phyloP scores from a whole-genome alignment of 2,329 filamentous ascomycete species.

The Chaetomium strumarium region DNA sequence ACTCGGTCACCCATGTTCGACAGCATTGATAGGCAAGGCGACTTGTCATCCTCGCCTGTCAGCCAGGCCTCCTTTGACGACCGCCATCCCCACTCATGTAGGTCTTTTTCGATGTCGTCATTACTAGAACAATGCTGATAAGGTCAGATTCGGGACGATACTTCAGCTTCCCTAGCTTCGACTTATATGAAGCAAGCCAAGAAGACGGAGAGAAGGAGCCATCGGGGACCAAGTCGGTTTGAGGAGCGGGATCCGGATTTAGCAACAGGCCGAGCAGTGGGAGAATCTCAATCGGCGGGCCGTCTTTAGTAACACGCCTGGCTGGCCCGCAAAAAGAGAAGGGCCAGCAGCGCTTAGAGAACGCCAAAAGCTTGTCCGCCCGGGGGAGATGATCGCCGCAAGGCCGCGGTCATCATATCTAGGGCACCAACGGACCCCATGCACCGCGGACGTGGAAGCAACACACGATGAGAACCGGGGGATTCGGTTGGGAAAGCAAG shows the following conservation, averaged over 20 bases:
- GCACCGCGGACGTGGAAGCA: conserved; percentile 5
- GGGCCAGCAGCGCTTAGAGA: conserved; percentile 3
- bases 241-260: conserved; percentile 11
- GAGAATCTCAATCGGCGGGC: neutral
- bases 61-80: conserved; percentile 28
- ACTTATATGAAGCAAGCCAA: conserved; percentile 53
- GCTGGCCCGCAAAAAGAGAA: conserved; percentile 6
- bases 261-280: conserved; percentile 5
- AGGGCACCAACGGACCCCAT: neutral
- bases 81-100: conserved; percentile 22
- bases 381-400: conserved; percentile 10
- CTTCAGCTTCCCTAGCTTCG: conserved; percentile 69
- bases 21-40: conserved; percentile 23
- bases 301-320: conserved; percentile 3
- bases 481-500: conserved; percentile 1
- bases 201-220: conserved; percentile 37
- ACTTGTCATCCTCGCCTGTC: conserved; percentile 26
- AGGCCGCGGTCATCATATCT: conserved; percentile 7
- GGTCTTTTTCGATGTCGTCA: neutral
- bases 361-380: conserved; percentile 8
- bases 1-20: conserved; percentile 34
- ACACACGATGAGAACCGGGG: neutral
- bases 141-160: conserved; percentile 48
- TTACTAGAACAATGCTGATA: conserved; percentile 8
- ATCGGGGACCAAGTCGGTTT: conserved; percentile 28